phyloP scores from a whole-genome alignment of 805 yeast species.

The Cyberlindnera amylophila region DNA sequence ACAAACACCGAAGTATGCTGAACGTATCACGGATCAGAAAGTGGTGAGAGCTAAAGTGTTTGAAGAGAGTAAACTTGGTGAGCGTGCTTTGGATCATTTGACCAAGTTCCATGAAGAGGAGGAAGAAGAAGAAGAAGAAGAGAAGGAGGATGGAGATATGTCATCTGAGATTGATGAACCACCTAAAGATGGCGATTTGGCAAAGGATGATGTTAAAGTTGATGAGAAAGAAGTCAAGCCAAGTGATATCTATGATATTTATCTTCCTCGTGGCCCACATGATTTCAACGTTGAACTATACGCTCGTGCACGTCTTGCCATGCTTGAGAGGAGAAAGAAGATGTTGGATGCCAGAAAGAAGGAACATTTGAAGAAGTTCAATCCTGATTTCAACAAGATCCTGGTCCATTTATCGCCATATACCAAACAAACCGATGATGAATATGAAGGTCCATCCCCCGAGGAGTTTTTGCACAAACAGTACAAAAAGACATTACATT shows the following conservation, averaged over 20 bases:
- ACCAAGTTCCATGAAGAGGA: constrained; percentile 37
- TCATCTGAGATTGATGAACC: too few species aligned
- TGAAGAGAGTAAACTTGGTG: constrained; percentile 78
- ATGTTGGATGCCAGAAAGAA: not conserved
- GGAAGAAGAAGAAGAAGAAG: constrained; percentile 11
- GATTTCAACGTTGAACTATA: not conserved
- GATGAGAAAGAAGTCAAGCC: constrained; percentile 1
- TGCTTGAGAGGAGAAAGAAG: not conserved
- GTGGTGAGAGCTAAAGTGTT: constrained; percentile 67
- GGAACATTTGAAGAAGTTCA: not conserved
- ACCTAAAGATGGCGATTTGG: too few species aligned
- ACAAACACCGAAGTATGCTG: constrained; percentile 65
- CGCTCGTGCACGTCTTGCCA: not conserved
- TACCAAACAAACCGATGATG: constrained; percentile 2
- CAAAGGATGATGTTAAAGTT: not conserved
- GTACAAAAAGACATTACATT: constrained; percentile 28
- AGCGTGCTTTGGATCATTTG: constrained; percentile 65
- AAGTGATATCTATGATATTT: not conserved
- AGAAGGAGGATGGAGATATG: not conserved
- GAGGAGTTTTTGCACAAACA: constrained; percentile 31
- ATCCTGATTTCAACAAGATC: constrained; percentile 5
- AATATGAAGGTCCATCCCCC: constrained; percentile 5
- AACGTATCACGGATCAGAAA: constrained; percentile 64
- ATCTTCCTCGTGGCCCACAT: not conserved
- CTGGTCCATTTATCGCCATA: constrained; percentile 15